These are phyloP conservation scores for Trichoderma asperellum DNA, from an alignment of 2,329 filamentous ascomycete species.

Conservation along the genomic window DNA sequence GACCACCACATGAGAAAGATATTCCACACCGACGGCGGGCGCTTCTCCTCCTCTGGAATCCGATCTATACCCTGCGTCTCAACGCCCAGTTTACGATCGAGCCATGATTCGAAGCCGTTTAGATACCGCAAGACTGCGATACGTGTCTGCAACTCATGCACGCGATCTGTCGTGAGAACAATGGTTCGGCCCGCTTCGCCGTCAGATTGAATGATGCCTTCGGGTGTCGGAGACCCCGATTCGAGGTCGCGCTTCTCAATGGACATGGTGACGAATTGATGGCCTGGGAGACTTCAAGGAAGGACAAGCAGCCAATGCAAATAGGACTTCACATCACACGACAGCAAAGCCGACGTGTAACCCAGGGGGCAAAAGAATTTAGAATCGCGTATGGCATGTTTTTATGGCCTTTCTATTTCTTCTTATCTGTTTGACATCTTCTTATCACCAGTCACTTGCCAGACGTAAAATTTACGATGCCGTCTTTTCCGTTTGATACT, in stretches of 20 bases:
- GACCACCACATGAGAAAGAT: slow-evolving; percentile 22
- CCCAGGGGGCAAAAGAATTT: neutral
- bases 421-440: neutral
- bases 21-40: slow-evolving; percentile 3
- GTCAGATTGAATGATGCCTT: neutral
- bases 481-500: slow-evolving; percentile 5
- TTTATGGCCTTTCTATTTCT: neutral
- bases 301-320: neutral
- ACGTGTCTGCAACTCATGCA: neutral
- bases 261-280: neutral
- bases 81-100: slow-evolving; percentile 1
- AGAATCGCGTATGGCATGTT: neutral
- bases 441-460: slow-evolving; percentile 2
- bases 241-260: neutral
- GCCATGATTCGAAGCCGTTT: slow-evolving; percentile 10
- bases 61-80: slow-evolving; percentile 8
- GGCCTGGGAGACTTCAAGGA: neutral
- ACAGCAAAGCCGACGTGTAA: slow-evolving; percentile 5
- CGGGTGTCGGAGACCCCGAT: neutral
- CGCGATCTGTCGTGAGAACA: neutral
- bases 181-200: neutral
- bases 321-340: neutral
- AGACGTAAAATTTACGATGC: slow-evolving; percentile 2
- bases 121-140: neutral
- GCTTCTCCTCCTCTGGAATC: slow-evolving; percentile 10